Conservation (phyloP, 2,329 filamentous ascomycete species). For the Sclerotinia spermophila region DNA sequence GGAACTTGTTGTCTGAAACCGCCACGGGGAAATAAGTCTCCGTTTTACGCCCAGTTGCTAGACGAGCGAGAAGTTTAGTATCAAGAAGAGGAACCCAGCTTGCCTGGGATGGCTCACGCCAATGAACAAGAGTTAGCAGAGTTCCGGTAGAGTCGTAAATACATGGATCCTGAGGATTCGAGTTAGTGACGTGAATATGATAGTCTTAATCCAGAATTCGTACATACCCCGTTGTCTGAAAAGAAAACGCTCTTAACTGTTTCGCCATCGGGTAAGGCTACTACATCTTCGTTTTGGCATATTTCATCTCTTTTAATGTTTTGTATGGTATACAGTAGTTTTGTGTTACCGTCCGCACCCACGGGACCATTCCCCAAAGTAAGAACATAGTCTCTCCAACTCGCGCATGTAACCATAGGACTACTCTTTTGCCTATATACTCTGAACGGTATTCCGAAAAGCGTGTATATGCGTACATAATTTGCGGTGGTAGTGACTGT, state of each 20-base stretch:
- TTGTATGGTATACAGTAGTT: conserved; percentile 85
- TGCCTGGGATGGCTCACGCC: conserved; percentile 80
- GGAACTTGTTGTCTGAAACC: conserved; percentile 85
- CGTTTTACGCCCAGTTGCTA: conserved; percentile 78
- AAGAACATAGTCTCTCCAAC: conserved; percentile 94
- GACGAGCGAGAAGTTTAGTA: conserved; percentile 76
- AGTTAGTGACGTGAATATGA: conserved; percentile 13
- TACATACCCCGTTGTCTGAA: conserved; percentile 76
- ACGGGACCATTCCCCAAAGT: conserved; percentile 91
- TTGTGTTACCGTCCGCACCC: conserved; percentile 70
- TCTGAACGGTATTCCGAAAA: conserved; percentile 85
- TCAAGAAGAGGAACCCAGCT: conserved; percentile 91
- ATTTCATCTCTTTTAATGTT: conserved; percentile 91
- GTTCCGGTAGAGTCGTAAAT: conserved; percentile 94
- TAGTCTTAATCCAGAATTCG: neutral
- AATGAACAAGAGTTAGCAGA: conserved; percentile 82
- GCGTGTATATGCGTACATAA: conserved; percentile 88
- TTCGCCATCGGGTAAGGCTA: conserved; percentile 73
- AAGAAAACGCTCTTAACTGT: conserved; percentile 84
- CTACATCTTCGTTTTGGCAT: conserved; percentile 90
- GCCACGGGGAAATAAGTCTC: conserved; percentile 96
- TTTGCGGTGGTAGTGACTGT: conserved; percentile 82
- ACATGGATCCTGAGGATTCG: conserved; percentile 68
- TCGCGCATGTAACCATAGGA: conserved; percentile 87
- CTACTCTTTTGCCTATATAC: conserved; percentile 89